These are phyloP conservation scores for Dioscorea cayenensis DNA, from an alignment of 116 monocot species.

Conservation along the genomic window DNA sequence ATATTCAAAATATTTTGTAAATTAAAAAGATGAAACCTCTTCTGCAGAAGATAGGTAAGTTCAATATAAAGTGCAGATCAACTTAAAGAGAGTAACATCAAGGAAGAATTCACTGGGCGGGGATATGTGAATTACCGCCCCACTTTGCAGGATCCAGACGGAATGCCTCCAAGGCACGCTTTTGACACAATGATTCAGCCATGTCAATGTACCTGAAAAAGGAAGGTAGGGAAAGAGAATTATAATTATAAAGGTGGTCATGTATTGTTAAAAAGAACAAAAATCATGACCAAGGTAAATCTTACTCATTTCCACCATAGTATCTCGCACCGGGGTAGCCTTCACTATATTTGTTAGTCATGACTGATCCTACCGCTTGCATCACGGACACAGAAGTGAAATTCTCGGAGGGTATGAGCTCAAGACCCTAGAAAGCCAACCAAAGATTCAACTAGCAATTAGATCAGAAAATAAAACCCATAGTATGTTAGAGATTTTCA, in stretches of 20 bases:
- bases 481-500: background rate
- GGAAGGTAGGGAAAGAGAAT: background rate
- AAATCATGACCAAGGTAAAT: background rate
- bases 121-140: conserved; percentile 68
- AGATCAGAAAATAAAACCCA: background rate
- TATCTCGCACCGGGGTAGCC: conserved; percentile 99
- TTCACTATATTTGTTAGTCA: conserved; percentile 99
- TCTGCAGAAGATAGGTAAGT: too few species aligned
- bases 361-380: conserved; percentile 99
- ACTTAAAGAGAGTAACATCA: too few species aligned
- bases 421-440: conserved; percentile 55
- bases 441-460: background rate
- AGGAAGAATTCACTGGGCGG: too few species aligned
- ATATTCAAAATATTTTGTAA: too few species aligned
- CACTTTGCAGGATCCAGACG: conserved; percentile 87
- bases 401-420: conserved; percentile 98
- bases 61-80: too few species aligned
- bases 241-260: too few species aligned
- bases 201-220: conserved; percentile 92
- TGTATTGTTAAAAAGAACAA: background rate
- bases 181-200: conserved; percentile 94
- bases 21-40: too few species aligned
- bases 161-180: conserved; percentile 96
- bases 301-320: conserved; percentile 99
- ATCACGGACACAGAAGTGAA: conserved; percentile 97